Evolutionary conservation across 148 eudicot genomes (phyloP), one percentile per base, ranked within the genome.

Genomic region (Mesembryanthemum crystallinum): DNA sequence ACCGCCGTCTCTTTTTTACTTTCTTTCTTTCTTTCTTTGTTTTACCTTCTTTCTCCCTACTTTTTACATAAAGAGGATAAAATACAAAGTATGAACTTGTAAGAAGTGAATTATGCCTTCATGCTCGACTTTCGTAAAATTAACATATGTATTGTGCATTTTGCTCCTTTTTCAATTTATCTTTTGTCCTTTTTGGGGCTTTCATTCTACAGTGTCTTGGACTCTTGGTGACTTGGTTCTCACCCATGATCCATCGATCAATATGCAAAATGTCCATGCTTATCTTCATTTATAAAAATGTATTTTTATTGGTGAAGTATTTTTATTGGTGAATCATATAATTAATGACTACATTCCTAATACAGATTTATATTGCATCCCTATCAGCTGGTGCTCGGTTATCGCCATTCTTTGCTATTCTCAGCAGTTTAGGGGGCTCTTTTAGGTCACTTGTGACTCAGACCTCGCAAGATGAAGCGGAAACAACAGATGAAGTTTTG

Each of bases 351-450:
- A 59, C 51, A 73, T 82, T 65, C 79, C 73, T 75, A 61, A 69
- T 78, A 73, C 92, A 88, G 92, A 85, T 71, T 17, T 80, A 43
- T 80, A 59, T 82, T 78, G 71, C 84, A 73, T 83, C 85, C 74
- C 64, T 81, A 81, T 77, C 83, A 69, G 78, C 68, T 76, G 82
- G 83, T 68, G 76, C 83, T 73, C 77, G 79, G 74, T 74, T 70
- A n/a, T 75, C 80, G 77, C 86, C 88, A 45, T 66, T 65, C 32
- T 80, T 79, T 66, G 30, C 73, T 25, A 65, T 69, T 59, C 23
- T 71, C 57, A 84, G 86, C 70, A 76, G 59, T 27, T 78, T 74
- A 32, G 17, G 76, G 35, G 69, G 78, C 47, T 76, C 70, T 23
- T 78, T 51, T 62, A 82, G 78, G 72, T 80, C 83, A 14, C 0